These are phyloP conservation scores for Penicillium ucsense DNA, from an alignment of 495 filamentous ascomycete species.

Conservation along the genomic window DNA sequence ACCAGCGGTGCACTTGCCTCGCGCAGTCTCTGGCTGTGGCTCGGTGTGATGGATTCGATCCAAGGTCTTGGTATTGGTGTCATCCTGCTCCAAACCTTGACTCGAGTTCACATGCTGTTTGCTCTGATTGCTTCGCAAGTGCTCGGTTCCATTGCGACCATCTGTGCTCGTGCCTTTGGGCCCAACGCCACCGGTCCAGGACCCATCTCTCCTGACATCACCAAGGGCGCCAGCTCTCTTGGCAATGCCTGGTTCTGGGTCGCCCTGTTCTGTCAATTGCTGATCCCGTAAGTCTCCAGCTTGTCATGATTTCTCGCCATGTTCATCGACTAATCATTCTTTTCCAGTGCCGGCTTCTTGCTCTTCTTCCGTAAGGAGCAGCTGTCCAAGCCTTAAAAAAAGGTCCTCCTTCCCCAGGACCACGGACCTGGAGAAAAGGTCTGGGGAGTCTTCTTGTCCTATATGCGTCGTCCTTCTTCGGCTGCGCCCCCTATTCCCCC, in stretches of 20 bases:
- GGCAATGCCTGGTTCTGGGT: conserved; percentile 58
- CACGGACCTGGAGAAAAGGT: too few species aligned
- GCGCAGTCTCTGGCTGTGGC: conserved; percentile 41
- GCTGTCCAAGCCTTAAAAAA: conserved; percentile 4
- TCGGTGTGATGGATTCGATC: conserved; percentile 39
- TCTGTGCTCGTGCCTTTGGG: conserved; percentile 35
- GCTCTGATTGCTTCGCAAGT: conserved; percentile 41
- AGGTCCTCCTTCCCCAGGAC: too few species aligned
- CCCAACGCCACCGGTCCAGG: conserved; percentile 38
- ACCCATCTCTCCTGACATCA: conserved; percentile 35
- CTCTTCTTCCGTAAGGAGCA: conserved; percentile 44
- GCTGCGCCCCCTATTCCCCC: too few species aligned
- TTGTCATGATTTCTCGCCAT: background rate
- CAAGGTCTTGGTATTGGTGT: conserved; percentile 43
- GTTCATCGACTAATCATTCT: background rate
- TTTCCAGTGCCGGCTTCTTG: conserved; percentile 43
- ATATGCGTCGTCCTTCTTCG: too few species aligned
- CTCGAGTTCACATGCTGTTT: conserved; percentile 38
- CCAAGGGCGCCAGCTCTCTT: conserved; percentile 30
- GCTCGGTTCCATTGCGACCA: conserved; percentile 41
- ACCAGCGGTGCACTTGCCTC: conserved; percentile 33
- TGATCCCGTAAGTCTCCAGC: conserved; percentile 36
- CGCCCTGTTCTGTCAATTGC: conserved; percentile 47
- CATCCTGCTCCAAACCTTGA: conserved; percentile 40
- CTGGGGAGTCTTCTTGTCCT: too few species aligned